Evolutionary conservation across 192 early-diverging fungal species (phyloP).

Genomic region (Ambispora gerdemannii): DNA sequence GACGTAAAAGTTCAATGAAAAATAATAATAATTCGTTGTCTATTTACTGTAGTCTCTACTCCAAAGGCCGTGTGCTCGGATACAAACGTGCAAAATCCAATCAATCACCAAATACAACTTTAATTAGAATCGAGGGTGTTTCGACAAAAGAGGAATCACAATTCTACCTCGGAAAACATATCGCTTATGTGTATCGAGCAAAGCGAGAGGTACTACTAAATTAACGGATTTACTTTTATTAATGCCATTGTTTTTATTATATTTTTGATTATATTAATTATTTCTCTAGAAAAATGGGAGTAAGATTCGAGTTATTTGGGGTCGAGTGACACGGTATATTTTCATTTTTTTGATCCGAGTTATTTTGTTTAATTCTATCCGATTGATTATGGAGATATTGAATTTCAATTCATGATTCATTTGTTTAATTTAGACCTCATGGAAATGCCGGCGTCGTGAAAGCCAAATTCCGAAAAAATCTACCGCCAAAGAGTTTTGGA

Average conservation of each 20-base stretch:
- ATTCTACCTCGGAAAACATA: slow-evolving; percentile 98
- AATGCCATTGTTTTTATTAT: neutral
- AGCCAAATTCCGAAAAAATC: slow-evolving; percentile 96
- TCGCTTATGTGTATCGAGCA: slow-evolving; percentile 97
- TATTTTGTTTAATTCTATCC: neutral
- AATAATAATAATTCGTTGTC: too few species aligned
- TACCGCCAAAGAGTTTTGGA: slow-evolving; percentile 93
- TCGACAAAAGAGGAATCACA: slow-evolving; percentile 82
- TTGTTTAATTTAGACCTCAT: slow-evolving; percentile 59
- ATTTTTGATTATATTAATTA: neutral
- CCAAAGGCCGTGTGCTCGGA: slow-evolving; percentile 95
- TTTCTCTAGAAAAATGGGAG: slow-evolving; percentile 69
- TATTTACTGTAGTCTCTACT: slow-evolving; percentile 99
- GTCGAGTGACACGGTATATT: slow-evolving; percentile 79
- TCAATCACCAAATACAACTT: slow-evolving; percentile 85
- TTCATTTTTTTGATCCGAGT: neutral
- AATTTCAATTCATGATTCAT: neutral
- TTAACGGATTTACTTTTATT: neutral
- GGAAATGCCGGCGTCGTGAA: slow-evolving; percentile 95
- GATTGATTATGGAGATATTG: neutral
- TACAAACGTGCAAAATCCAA: slow-evolving; percentile 91
- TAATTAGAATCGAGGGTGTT: slow-evolving; percentile 93
- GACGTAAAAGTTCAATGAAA: too few species aligned
- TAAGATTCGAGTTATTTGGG: slow-evolving; percentile 97
- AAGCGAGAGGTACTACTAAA: slow-evolving; percentile 55